Percentiles rank a stretch among this genome's conserved stretches.
Conservation (phyloP, 2,329 filamentous ascomycete species). For the Stagonosporopsis chrysanthemi region DNA sequence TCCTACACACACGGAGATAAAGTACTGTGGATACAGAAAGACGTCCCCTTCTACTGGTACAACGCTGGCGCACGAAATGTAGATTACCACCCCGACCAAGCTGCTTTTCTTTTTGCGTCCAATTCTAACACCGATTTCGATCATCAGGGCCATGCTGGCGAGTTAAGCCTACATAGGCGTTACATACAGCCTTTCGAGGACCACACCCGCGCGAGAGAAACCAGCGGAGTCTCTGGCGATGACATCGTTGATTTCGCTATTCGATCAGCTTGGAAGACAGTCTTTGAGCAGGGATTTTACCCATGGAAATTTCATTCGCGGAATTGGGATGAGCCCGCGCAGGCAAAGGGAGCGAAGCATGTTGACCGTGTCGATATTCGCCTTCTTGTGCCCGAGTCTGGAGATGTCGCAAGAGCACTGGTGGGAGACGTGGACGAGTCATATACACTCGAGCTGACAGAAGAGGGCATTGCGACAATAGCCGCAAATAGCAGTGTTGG, state of each 20-base stretch:
- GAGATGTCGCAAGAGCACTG: constrained; percentile 65
- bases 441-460: constrained; percentile 70
- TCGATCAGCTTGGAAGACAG: constrained; percentile 64
- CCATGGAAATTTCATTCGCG: constrained; percentile 80
- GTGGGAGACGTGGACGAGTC: constrained; percentile 75
- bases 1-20: constrained; percentile 49
- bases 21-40: constrained; percentile 51
- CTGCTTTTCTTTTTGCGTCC: constrained; percentile 23
- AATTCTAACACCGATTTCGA: constrained; percentile 28
- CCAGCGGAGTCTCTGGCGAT: constrained; percentile 54
- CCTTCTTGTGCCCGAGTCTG: constrained; percentile 64
- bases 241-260: constrained; percentile 58
- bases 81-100: constrained; percentile 25
- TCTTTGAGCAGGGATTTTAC: constrained; percentile 73
- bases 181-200: constrained; percentile 19
- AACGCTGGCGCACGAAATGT: constrained; percentile 47
- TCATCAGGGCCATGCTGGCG: constrained; percentile 20
- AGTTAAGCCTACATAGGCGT: constrained; percentile 22
- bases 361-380: constrained; percentile 69
- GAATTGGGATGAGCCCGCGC: constrained; percentile 68
- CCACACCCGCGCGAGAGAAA: not conserved
- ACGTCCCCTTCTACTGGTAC: constrained; percentile 47
- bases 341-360: constrained; percentile 52
- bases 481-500: constrained; percentile 72
- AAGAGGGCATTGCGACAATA: constrained; percentile 67